These are phyloP conservation scores for Lentinula raphanica DNA, from an alignment of 768 basidiomycete species.

Conservation along the genomic window DNA sequence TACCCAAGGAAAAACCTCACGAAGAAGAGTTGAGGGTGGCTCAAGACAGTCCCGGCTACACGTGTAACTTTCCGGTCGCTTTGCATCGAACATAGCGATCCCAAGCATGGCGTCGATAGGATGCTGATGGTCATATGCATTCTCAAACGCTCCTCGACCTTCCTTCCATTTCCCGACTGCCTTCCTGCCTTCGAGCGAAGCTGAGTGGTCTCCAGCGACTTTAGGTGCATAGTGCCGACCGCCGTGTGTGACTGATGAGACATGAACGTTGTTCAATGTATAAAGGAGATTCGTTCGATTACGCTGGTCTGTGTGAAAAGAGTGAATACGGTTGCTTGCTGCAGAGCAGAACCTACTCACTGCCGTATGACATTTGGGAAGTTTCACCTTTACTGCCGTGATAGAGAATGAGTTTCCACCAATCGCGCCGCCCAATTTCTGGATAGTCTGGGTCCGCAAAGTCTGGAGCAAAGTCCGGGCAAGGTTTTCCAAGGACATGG, in stretches of 20 bases:
- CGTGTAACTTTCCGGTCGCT: slow-evolving; percentile 18
- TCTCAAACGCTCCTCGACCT: slow-evolving; percentile 10
- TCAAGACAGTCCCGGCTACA: slow-evolving; percentile 9
- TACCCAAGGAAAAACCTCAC: not conserved
- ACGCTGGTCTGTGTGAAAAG: slow-evolving; percentile 15
- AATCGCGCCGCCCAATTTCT: slow-evolving; percentile 17
- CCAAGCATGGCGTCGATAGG: slow-evolving; percentile 22
- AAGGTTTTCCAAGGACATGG: slow-evolving; percentile 16
- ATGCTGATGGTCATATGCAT: slow-evolving; percentile 19
- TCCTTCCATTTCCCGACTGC: slow-evolving; percentile 20
- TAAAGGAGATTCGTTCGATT: slow-evolving; percentile 12
- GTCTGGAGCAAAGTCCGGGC: slow-evolving; percentile 16
- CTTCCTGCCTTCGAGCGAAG: slow-evolving; percentile 17
- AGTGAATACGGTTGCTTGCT: not conserved
- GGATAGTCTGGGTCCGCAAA: slow-evolving; percentile 15
- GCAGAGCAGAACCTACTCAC: slow-evolving; percentile 16
- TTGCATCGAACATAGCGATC: slow-evolving; percentile 20
- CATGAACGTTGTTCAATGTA: slow-evolving; percentile 14
- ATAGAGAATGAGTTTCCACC: slow-evolving; percentile 19
- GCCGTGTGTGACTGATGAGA: slow-evolving; percentile 18
- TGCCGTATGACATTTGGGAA: slow-evolving; percentile 23
- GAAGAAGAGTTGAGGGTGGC: slow-evolving; percentile 13
- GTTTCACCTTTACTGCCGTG: not conserved
- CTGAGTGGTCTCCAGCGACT: slow-evolving; percentile 17
- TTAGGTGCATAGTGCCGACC: slow-evolving; percentile 15